Evolutionary conservation across 352 stramenopile species (phyloP).

Genomic region (Phytophthora quininea): DNA sequence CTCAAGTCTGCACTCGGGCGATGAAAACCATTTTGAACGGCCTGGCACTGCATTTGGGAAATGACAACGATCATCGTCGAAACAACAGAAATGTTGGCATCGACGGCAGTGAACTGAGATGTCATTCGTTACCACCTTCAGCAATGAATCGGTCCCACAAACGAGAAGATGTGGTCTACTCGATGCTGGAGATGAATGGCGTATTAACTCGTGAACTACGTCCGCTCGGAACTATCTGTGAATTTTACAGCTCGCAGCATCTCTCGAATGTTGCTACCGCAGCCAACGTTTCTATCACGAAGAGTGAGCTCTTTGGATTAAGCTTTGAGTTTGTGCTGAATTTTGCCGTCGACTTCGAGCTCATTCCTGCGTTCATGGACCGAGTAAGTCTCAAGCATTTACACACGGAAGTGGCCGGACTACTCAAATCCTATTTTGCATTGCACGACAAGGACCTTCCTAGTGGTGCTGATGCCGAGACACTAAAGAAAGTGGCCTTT

Average conservation of each 20-base stretch:
- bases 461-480: constrained; percentile 60
- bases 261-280: constrained; percentile 31
- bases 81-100: not conserved
- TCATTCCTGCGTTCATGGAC: constrained; percentile 84
- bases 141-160: constrained; percentile 32
- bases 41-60: constrained; percentile 51
- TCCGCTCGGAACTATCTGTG: constrained; percentile 69
- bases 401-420: constrained; percentile 59
- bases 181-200: constrained; percentile 80
- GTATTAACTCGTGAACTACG: constrained; percentile 71
- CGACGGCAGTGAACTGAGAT: constrained; percentile 18
- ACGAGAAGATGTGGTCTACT: constrained; percentile 68
- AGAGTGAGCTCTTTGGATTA: constrained; percentile 62
- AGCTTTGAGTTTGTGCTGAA: constrained; percentile 68
- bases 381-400: constrained; percentile 76
- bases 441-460: constrained; percentile 56
- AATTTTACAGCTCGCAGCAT: constrained; percentile 73
- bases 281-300: constrained; percentile 26
- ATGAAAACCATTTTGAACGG: constrained; percentile 57
- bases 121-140: constrained; percentile 26
- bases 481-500: constrained; percentile 77
- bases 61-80: constrained; percentile 18
- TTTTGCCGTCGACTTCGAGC: constrained; percentile 83
- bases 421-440: constrained; percentile 69
- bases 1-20: constrained; percentile 29